These are phyloP conservation scores for Desmodesmus armatus DNA, from an alignment of 139 green algal genomes.

Conservation along the genomic window DNA sequence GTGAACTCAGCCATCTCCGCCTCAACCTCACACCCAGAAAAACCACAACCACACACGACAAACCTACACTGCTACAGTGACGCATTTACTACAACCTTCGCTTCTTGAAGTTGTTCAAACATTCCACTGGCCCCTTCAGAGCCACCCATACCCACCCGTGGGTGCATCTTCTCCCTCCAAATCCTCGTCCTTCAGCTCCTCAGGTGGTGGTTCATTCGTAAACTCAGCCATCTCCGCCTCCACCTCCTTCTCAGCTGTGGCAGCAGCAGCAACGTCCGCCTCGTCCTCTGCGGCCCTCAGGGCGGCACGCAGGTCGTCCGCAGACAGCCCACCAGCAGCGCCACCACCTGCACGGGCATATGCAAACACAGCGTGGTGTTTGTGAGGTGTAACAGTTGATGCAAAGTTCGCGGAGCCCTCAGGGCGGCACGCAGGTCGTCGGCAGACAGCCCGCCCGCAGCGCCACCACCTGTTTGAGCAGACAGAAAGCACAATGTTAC, in stretches of 20 bases:
- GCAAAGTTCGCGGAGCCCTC: no score
- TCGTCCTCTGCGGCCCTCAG: conserved; percentile 86
- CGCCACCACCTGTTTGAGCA: neutral
- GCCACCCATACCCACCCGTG: conserved; percentile 11
- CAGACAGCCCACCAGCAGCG: conserved; percentile 14
- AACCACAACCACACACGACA: no score
- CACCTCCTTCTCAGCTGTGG: conserved; percentile 48
- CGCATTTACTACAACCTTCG: neutral
- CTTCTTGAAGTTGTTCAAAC: no score
- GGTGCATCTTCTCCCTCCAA: conserved; percentile 26
- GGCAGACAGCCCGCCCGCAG: conserved; percentile 12
- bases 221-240: conserved; percentile 68
- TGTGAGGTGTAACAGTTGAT: neutral
- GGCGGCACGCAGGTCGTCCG: conserved; percentile 59
- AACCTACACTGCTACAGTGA: no score
- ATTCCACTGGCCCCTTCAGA: neutral
- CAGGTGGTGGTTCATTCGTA: conserved; percentile 51
- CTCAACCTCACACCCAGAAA: no score
- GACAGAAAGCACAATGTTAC: neutral
- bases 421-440: conserved; percentile 68
- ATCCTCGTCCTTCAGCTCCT: conserved; percentile 40
- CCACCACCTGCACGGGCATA: conserved; percentile 7
- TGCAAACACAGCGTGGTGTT: neutral
- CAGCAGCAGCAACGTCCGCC: conserved; percentile 73
- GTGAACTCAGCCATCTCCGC: conserved; percentile 64